phyloP scores from a whole-genome alignment of 2,329 filamentous ascomycete genomes.

The Aspergillus novofumigatus region DNA sequence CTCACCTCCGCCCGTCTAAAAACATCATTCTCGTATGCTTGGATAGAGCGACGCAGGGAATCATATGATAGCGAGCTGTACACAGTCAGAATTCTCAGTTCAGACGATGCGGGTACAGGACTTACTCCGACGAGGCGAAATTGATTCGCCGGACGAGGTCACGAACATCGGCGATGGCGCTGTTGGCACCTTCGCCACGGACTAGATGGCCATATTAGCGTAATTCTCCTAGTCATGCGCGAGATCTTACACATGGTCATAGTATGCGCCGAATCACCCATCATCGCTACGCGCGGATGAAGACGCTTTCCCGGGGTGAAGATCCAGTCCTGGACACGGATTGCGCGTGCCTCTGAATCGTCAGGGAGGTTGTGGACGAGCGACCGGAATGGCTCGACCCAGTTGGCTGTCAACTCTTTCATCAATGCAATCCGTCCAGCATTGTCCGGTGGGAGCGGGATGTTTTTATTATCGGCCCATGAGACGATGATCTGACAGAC shows the following conservation, averaged over 20 bases:
- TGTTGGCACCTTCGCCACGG: slow-evolving; percentile 56
- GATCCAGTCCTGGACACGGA: slow-evolving; percentile 49
- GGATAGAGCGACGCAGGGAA: slow-evolving; percentile 10
- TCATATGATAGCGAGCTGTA: slow-evolving; percentile 11
- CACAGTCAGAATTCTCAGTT: neutral
- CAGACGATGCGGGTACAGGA: neutral
- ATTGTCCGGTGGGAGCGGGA: slow-evolving; percentile 41
- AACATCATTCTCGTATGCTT: slow-evolving; percentile 44
- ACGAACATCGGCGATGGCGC: slow-evolving; percentile 51
- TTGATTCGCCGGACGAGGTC: slow-evolving; percentile 39
- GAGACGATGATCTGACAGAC: slow-evolving; percentile 50
- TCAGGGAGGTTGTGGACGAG: slow-evolving; percentile 41
- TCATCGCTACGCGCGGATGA: slow-evolving; percentile 42
- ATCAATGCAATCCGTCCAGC: slow-evolving; percentile 42
- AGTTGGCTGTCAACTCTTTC: slow-evolving; percentile 42
- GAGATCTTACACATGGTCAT: slow-evolving; percentile 61
- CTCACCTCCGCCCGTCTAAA: slow-evolving; percentile 43
- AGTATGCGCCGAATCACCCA: slow-evolving; percentile 55
- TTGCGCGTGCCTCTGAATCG: slow-evolving; percentile 41
- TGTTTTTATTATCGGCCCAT: slow-evolving; percentile 42
- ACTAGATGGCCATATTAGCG: slow-evolving; percentile 33
- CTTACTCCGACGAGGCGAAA: slow-evolving; percentile 4
- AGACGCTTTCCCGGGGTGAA: slow-evolving; percentile 31
- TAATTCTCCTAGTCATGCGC: too few relatives aligned
- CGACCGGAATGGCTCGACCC: slow-evolving; percentile 49